Percentiles rank a stretch among this genome's conserved stretches.
Conservation (phyloP, 2,329 filamentous ascomycete species). For the Diaporthe vexans region DNA sequence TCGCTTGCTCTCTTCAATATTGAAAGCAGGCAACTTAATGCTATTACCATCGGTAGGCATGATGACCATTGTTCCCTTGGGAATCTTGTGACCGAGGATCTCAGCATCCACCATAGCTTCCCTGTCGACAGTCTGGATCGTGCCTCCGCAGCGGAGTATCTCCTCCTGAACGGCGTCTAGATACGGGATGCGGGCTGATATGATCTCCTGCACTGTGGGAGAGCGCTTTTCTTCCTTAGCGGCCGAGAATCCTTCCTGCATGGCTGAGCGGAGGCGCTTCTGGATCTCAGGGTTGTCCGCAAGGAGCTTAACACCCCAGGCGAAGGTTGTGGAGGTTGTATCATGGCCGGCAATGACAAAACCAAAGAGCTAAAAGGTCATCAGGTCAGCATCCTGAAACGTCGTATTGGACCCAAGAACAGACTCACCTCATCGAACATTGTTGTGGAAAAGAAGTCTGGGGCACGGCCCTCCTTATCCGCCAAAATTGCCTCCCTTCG, state of each 20-base stretch:
- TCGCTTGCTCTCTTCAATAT: neutral
- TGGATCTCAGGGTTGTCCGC: slow-evolving; percentile 55
- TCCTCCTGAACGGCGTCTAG: slow-evolving; percentile 61
- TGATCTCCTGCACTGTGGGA: slow-evolving; percentile 47
- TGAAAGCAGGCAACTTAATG: neutral
- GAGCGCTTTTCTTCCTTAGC: slow-evolving; percentile 52
- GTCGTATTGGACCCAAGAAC: too few species aligned
- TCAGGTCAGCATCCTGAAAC: too few species aligned
- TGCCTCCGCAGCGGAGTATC: slow-evolving; percentile 59
- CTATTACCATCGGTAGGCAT: slow-evolving; percentile 52
- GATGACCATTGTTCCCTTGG: slow-evolving; percentile 57
- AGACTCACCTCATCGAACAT: slow-evolving; percentile 14
- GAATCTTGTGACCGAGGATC: slow-evolving; percentile 56
- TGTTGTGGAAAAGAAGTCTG: neutral
- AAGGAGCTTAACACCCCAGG: slow-evolving; percentile 58
- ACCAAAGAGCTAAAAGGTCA: slow-evolving; percentile 56
- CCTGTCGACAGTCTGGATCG: slow-evolving; percentile 60
- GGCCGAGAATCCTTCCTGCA: slow-evolving; percentile 53
- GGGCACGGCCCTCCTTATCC: slow-evolving; percentile 39
- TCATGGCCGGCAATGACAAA: slow-evolving; percentile 58
- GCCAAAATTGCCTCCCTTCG: neutral
- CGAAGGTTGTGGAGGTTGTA: slow-evolving; percentile 58
- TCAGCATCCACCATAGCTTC: slow-evolving; percentile 55
- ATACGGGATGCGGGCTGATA: slow-evolving; percentile 57
- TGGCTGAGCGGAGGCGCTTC: slow-evolving; percentile 55